Conservation (phyloP, 148 eudicot species). For the Camellia granthamiana region DNA sequence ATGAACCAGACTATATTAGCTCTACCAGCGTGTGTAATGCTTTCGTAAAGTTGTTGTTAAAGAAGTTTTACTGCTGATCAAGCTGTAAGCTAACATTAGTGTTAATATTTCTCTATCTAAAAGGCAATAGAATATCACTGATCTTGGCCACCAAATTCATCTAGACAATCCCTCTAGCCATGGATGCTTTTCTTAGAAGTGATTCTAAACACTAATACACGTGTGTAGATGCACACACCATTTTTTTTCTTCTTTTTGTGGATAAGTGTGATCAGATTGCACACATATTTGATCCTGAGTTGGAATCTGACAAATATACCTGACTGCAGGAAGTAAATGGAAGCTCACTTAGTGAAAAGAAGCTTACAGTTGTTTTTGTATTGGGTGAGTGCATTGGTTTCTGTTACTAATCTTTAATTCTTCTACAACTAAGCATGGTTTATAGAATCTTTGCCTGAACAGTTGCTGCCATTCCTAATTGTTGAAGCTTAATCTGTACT, state of each 20-base stretch:
- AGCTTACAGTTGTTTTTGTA: conserved; percentile 47
- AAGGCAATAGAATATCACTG: neutral
- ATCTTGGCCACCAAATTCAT: neutral
- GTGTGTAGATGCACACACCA: neutral
- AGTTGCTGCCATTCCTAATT: neutral
- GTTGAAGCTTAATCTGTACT: neutral
- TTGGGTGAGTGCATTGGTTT: conserved; percentile 29
- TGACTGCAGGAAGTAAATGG: conserved; percentile 34
- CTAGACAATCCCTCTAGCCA: neutral
- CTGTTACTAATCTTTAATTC: neutral
- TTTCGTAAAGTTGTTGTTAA: neutral
- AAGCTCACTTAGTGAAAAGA: conserved; percentile 29
- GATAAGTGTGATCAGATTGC: neutral
- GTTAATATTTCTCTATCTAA: neutral
- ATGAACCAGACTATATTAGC: neutral
- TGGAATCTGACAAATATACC: conserved; percentile 6
- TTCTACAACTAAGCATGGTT: neutral
- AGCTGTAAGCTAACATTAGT: neutral
- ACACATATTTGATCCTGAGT: neutral
- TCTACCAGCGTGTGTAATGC: neutral
- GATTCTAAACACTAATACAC: neutral
- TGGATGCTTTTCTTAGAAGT: conserved; percentile 3
- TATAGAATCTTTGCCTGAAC: neutral
- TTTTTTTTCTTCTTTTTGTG: too few relatives aligned
- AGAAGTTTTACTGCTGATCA: neutral